These are phyloP conservation scores for Chrysanthemum seticuspe DNA, from an alignment of 129 eudicot genomes.

Conservation along the genomic window DNA sequence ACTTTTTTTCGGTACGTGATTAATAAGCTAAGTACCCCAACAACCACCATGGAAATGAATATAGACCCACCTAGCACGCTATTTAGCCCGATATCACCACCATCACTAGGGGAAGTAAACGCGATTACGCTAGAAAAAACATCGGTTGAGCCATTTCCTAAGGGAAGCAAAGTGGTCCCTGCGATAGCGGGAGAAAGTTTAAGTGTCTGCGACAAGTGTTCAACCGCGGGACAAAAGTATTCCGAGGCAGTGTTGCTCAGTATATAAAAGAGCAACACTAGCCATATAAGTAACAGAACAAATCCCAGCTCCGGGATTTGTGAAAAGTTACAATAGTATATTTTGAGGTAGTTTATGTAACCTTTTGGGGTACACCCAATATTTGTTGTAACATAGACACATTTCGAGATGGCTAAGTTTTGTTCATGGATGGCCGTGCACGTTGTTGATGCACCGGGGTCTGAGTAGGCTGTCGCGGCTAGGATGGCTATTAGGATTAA, in stretches of 20 bases:
- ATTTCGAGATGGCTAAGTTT: slow-evolving; percentile 35
- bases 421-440: slow-evolving; percentile 34
- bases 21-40: slow-evolving; percentile 48
- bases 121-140: slow-evolving; percentile 60
- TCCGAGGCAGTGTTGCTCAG: slow-evolving; percentile 60
- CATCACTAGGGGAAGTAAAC: slow-evolving; percentile 48
- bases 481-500: slow-evolving; percentile 1
- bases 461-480: slow-evolving; percentile 13
- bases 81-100: slow-evolving; percentile 58
- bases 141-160: slow-evolving; percentile 69
- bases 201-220: slow-evolving; percentile 42
- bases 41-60: slow-evolving; percentile 55
- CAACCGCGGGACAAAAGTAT: slow-evolving; percentile 60
- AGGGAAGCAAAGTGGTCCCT: slow-evolving; percentile 72
- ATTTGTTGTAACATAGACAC: slow-evolving; percentile 41
- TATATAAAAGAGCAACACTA: slow-evolving; percentile 50
- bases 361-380: slow-evolving; percentile 45
- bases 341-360: slow-evolving; percentile 49
- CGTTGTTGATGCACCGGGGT: slow-evolving; percentile 22
- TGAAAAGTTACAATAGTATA: slow-evolving; percentile 52
- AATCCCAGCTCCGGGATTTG: slow-evolving; percentile 40
- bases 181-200: slow-evolving; percentile 65
- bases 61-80: slow-evolving; percentile 72
- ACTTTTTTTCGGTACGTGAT: slow-evolving; percentile 24
- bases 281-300: slow-evolving; percentile 50